Conservation (phyloP, 2,329 filamentous ascomycete genomes). For the Ilyonectria sp. region DNA sequence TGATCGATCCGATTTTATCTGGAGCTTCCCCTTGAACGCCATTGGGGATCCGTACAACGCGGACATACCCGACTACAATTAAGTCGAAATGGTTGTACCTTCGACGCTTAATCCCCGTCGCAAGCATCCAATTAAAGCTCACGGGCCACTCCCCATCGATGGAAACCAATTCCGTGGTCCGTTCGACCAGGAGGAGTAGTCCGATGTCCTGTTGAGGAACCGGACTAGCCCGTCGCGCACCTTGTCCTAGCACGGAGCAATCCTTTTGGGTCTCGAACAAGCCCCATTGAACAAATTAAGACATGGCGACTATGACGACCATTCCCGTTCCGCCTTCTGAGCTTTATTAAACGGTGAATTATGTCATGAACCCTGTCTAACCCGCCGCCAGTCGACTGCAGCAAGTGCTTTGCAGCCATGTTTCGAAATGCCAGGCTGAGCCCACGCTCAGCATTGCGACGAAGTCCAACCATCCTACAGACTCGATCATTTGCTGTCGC, state of each 20-base stretch:
- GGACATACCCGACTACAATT: constrained; percentile 17
- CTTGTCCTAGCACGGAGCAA: not conserved
- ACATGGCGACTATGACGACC: not conserved
- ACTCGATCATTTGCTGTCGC: constrained; percentile 7
- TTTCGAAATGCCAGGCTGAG: constrained; percentile 11
- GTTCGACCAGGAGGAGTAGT: not conserved
- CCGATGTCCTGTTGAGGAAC: not conserved
- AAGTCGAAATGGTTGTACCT: not conserved
- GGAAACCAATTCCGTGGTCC: not conserved
- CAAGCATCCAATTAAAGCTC: not conserved
- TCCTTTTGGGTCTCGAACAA: not conserved
- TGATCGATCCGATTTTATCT: constrained; percentile 31
- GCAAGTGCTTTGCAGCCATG: constrained; percentile 9
- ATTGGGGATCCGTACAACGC: constrained; percentile 20
- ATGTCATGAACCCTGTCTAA: constrained; percentile 18
- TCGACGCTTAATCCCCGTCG: not conserved
- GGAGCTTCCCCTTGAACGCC: constrained; percentile 29
- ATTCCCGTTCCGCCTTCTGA: not conserved
- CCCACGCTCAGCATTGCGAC: not conserved
- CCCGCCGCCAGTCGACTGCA: not conserved
- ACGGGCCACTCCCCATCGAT: not conserved
- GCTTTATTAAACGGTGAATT: constrained; percentile 10
- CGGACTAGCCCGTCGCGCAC: not conserved
- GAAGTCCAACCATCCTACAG: constrained; percentile 3
- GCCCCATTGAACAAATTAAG: not conserved